These are phyloP conservation scores for Fusarium anguioides DNA, from an alignment of 2,329 filamentous ascomycete species.

Conservation along the genomic window DNA sequence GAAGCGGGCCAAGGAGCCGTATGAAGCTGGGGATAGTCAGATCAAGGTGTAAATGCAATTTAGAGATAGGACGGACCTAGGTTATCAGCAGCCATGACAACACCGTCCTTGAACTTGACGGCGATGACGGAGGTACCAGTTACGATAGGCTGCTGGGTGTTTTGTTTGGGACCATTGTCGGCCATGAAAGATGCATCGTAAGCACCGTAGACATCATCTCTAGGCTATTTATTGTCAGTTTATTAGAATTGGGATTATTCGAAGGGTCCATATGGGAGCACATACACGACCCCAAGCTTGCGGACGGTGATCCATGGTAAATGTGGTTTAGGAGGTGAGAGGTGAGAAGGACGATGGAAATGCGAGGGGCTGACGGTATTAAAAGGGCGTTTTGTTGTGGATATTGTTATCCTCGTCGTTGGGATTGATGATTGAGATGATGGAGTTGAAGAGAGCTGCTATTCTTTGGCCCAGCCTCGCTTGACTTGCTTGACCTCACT, in stretches of 20 bases:
- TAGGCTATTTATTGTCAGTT: conserved; percentile 70
- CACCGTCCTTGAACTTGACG: conserved; percentile 95
- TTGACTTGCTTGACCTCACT: conserved; percentile 39
- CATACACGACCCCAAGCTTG: conserved; percentile 79
- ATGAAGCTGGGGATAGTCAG: conserved; percentile 74
- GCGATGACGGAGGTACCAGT: conserved; percentile 96
- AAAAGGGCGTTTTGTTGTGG: neutral
- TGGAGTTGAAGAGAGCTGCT: conserved; percentile 30
- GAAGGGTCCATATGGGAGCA: conserved; percentile 31
- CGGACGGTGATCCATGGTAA: conserved; percentile 75
- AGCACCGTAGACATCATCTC: conserved; percentile 95
- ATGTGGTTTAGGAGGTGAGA: conserved; percentile 23
- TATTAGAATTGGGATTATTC: neutral
- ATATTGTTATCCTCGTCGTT: neutral
- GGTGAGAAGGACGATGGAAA: neutral
- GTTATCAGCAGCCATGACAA: conserved; percentile 97
- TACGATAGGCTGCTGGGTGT: conserved; percentile 92
- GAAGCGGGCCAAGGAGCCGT: conserved; percentile 96
- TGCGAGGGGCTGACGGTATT: neutral
- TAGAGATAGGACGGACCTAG: conserved; percentile 69
- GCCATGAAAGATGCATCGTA: conserved; percentile 92
- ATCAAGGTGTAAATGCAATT: neutral
- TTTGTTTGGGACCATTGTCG: conserved; percentile 76
- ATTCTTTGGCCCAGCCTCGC: conserved; percentile 25
- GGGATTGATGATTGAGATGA: conserved; percentile 25